Evolutionary conservation across 2,329 filamentous ascomycete genomes (phyloP), one percentile per base, ranked within the genome.

Genomic region (Ceratocystis smalleyi): DNA sequence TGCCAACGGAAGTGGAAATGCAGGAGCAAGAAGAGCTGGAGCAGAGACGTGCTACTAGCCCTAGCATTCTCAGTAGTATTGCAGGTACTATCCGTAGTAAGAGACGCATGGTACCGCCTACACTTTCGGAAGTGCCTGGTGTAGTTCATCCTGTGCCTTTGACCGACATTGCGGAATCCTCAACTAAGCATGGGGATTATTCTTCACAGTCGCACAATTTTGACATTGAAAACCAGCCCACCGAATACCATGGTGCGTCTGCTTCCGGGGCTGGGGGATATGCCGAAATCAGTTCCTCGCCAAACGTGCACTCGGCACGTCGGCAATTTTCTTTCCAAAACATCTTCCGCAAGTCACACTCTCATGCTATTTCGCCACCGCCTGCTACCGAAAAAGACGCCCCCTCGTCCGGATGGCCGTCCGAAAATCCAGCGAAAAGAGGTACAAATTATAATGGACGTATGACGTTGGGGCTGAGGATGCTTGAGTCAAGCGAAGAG

Each of bases 241-340:
- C 78, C 0, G 76, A 75, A 65, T 82, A 83, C 68, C 73, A 75
- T 43, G 77, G 80, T 30, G 77, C 77, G 30, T 76, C 77, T 1
- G 76, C 73, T 60, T 73, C 73, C 61, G 76, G 72, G 76, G 73
- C 66, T 75, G 74, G 67, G 74, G 71, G 69, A 68, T 74, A 1
- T 45, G 59, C 61, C 15, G 64, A 63, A 27, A 32, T 30, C 8
- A 43, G 15, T 8, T 85, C 86, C 0, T 79, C 82, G 2, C 85
- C 85, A 1, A 84, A 84, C 3, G 83, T 80, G 2, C 82, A 81
- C 64, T 77, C 77, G 35, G 83, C 87, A 10, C 82, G 78, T 68
- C 82, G 92, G 67, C 89, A 96, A 71, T 99, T 97, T 75, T 95
- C 89, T 19, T 97, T 97, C 78, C 87, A 91, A 68, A 90, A 88